phyloP scores from a whole-genome alignment of 352 stramenopile species.

The Discostella stelligera region DNA sequence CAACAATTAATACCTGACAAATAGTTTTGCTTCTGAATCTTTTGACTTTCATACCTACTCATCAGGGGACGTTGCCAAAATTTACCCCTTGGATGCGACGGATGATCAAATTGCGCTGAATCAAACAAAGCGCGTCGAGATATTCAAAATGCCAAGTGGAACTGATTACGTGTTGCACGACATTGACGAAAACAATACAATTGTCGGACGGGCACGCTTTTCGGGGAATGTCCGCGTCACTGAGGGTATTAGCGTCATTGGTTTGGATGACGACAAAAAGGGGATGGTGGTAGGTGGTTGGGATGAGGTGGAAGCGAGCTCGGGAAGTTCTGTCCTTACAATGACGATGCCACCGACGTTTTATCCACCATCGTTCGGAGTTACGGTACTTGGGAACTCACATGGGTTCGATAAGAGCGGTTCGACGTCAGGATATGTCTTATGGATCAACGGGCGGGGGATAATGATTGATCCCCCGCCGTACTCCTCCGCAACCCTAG shows the following conservation, averaged over 20 bases:
- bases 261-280: conserved; percentile 54
- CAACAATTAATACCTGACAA: background rate
- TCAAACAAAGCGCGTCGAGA: conserved; percentile 63
- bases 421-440: conserved; percentile 91
- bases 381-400: conserved; percentile 93
- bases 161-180: conserved; percentile 81
- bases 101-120: conserved; percentile 62
- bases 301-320: background rate
- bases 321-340: background rate
- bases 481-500: conserved; percentile 76
- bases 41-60: background rate
- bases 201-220: conserved; percentile 76
- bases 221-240: conserved; percentile 70
- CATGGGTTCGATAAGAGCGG: conserved; percentile 94
- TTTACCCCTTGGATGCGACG: conserved; percentile 60
- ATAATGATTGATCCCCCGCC: conserved; percentile 96
- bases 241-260: conserved; percentile 67
- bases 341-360: conserved; percentile 79
- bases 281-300: background rate
- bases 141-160: conserved; percentile 81
- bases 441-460: conserved; percentile 95
- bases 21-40: background rate
- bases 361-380: conserved; percentile 91
- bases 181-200: conserved; percentile 74
- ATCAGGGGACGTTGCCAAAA: conserved; percentile 76